A percentile compares a stretch with the other conserved stretches of the same genome.
These are phyloP conservation scores for Durotheca rogersii DNA, from an alignment of 495 filamentous ascomycete genomes.

Conservation along the genomic window DNA sequence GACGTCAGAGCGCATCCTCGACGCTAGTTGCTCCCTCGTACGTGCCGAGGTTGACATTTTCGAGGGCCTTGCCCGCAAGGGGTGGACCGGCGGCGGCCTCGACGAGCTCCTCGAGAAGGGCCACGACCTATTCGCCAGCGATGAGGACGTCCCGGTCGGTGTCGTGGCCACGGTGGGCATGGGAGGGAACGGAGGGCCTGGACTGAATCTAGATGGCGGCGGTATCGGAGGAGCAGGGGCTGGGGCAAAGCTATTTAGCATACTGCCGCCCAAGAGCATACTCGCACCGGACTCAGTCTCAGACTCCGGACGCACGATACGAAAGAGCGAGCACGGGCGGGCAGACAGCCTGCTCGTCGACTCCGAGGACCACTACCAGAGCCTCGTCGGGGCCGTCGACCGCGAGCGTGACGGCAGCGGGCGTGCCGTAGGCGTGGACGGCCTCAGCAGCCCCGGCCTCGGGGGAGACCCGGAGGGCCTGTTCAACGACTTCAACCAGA, in stretches of 20 bases:
- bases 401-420: slow-evolving; percentile 19
- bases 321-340: slow-evolving; percentile 31
- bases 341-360: slow-evolving; percentile 51
- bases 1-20: slow-evolving; percentile 56
- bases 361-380: slow-evolving; percentile 49
- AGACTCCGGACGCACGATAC: slow-evolving; percentile 31
- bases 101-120: slow-evolving; percentile 62
- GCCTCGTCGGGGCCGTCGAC: slow-evolving; percentile 47
- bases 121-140: slow-evolving; percentile 59
- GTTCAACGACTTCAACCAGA: slow-evolving; percentile 52
- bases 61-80: slow-evolving; percentile 62
- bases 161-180: slow-evolving; percentile 12
- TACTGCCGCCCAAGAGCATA: slow-evolving; percentile 58
- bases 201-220: too few relatives aligned
- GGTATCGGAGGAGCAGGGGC: slow-evolving; percentile 32
- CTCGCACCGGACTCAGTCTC: slow-evolving; percentile 44
- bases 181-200: slow-evolving; percentile 3
- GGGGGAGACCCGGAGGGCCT: slow-evolving; percentile 52
- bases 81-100: slow-evolving; percentile 63
- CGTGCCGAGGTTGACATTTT: slow-evolving; percentile 67
- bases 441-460: too few relatives aligned
- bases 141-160: slow-evolving; percentile 39
- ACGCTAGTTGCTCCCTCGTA: slow-evolving; percentile 60
- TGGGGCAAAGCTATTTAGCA: slow-evolving; percentile 55
- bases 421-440: background rate